phyloP scores from a whole-genome alignment of 768 basidiomycete species.

The Russula dissimulans region DNA sequence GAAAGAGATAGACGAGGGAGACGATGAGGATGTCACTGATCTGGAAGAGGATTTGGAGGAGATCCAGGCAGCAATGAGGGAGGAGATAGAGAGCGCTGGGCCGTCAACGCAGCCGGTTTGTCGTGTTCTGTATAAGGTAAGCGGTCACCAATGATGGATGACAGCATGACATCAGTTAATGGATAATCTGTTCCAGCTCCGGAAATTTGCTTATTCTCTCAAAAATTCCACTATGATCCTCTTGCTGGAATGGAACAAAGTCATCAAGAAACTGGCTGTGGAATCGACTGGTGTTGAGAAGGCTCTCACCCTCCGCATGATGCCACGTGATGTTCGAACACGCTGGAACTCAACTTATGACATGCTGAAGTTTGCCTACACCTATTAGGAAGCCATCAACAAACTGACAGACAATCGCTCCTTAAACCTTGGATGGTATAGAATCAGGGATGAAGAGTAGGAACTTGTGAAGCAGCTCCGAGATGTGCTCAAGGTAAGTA shows the following conservation, averaged over 20 bases:
- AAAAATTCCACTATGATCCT: constrained; percentile 25
- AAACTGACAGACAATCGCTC: not conserved
- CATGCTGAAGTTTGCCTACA: constrained; percentile 29
- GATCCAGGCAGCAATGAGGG: too few relatives aligned
- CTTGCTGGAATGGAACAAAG: constrained; percentile 26
- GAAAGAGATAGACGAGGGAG: too few relatives aligned
- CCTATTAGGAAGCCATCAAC: constrained; percentile 25
- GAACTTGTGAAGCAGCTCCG: not conserved
- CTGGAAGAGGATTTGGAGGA: too few relatives aligned
- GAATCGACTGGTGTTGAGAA: not conserved
- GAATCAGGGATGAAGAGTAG: not conserved
- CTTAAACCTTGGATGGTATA: not conserved
- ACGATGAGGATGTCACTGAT: too few relatives aligned
- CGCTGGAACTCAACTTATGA: constrained; percentile 33
- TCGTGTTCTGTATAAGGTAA: too few relatives aligned
- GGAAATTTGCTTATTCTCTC: constrained; percentile 15
- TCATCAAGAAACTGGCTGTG: constrained; percentile 1
- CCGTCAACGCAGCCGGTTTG: too few relatives aligned
- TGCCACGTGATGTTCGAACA: constrained; percentile 33
- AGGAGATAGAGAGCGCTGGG: too few relatives aligned
- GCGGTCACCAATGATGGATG: too few relatives aligned
- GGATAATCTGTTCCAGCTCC: not conserved
- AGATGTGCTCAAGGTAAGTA: not conserved
- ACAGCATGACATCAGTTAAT: too few relatives aligned
- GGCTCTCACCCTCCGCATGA: constrained; percentile 19